Evolutionary conservation across 2,329 filamentous ascomycete genomes (phyloP), one percentile per base, ranked within the genome.

Genomic region (Xylariaceae sp.): DNA sequence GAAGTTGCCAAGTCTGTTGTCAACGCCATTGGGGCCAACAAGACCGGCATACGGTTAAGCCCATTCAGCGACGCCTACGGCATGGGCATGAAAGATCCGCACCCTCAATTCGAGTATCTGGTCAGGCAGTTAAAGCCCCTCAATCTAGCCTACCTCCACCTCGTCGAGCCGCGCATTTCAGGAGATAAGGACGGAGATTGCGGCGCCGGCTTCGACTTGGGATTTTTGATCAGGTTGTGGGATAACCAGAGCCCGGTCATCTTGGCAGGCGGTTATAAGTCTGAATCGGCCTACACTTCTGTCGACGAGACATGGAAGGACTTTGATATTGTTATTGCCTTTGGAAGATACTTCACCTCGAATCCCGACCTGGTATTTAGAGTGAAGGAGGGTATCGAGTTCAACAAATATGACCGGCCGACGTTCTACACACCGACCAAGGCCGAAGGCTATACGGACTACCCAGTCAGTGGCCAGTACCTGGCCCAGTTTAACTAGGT

Each of bases 101-200:
- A 76, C 9, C 77, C 80, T 2, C 80, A 85, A 58, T 86, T 85
- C 63, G 71, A 68, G 16, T 73, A 85, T 60, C 63, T 84, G 12
- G 71, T 79, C 22, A 59, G 69, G 47, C 72, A 76, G 45, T 68
- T 83, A 32, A 77, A 78, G 55, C 67, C 72, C 40, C 65, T 84
- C 18, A 72, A 75, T 13, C 71, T 86, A 19, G 76, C 81, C 1
- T 85, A 80, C 65, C 62, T 83, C 9, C 81, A 84, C 64, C 59
- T 83, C 5, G 72, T 86, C 13, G 80, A 85, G 61, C 73, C 78
- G 2, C 73, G 80, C 3, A 70, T 80, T 6, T 65, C 71, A 5
- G 73, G 74, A 9, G 69, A 65, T 43, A 61, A 61, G 3, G 72
- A 76, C 4, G 26, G 26, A 49, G 76, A 77, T 3, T 50, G 32